A percentile compares a stretch with the other conserved stretches of the same genome.
Conservation (phyloP, 768 basidiomycete species). For the Filobasidium floriforme region DNA sequence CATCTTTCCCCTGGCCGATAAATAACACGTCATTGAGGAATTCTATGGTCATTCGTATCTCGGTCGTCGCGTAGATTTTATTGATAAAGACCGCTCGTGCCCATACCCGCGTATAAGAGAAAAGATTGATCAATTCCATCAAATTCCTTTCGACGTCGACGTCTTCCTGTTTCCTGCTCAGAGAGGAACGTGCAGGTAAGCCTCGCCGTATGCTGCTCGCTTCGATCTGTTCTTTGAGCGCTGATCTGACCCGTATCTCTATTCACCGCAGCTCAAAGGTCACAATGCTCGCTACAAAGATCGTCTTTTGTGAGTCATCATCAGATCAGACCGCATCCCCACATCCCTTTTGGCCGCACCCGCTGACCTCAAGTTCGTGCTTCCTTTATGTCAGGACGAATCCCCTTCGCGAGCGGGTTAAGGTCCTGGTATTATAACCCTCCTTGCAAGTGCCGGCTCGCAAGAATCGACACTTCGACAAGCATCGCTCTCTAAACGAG, state of each 20-base stretch:
- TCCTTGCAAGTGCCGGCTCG: constrained; percentile 21
- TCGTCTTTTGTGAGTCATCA: constrained; percentile 8
- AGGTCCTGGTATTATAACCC: constrained; percentile 47
- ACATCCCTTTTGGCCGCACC: not conserved
- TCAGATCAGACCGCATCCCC: constrained; percentile 9
- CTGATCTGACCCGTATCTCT: not conserved
- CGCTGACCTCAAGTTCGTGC: not conserved
- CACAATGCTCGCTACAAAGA: constrained; percentile 43
- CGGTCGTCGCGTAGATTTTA: no score
- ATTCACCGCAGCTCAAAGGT: constrained; percentile 40
- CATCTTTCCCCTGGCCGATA: no score
- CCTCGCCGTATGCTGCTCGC: not conserved
- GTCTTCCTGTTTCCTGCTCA: not conserved
- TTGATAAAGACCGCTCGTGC: no score
- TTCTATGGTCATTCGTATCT: no score
- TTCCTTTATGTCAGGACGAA: constrained; percentile 10
- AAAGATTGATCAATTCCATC: no score
- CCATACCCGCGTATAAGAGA: no score
- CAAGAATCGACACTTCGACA: constrained; percentile 7
- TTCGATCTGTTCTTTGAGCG: not conserved
- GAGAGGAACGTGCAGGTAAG: constrained; percentile 1
- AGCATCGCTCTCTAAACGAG: constrained; percentile 35
- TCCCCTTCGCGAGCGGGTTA: constrained; percentile 43
- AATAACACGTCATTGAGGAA: no score
- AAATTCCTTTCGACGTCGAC: no score